Evolutionary conservation across 1,139 yeast species (phyloP).

Genomic region (Kodamaea suecica): DNA sequence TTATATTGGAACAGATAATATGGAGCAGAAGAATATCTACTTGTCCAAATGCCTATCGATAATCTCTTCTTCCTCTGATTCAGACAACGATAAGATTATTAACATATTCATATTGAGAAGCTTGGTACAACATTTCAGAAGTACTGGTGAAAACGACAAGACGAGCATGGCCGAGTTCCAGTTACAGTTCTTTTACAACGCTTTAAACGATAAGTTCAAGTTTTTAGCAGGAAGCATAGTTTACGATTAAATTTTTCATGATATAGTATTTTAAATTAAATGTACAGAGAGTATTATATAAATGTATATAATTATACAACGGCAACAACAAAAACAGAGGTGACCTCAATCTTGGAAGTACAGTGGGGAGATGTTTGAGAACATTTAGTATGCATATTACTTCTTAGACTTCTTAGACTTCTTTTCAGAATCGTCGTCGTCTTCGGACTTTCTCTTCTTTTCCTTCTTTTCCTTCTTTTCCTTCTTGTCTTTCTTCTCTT

Average conservation of each 20-base stretch:
- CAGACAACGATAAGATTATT: constrained; percentile 23
- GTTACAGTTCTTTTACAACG: constrained; percentile 16
- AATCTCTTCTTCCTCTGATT: constrained; percentile 12
- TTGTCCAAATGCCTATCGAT: constrained; percentile 17
- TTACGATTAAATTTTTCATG: background rate
- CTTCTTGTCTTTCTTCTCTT: constrained; percentile 65
- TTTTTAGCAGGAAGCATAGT: constrained; percentile 12
- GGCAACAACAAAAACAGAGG: constrained; percentile 2
- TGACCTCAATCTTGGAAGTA: too few species aligned
- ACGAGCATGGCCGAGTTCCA: constrained; percentile 25
- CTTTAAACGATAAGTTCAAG: constrained; percentile 16
- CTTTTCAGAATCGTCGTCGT: constrained; percentile 22
- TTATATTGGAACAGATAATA: constrained; percentile 15
- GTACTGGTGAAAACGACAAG: constrained; percentile 23
- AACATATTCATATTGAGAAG: constrained; percentile 22
- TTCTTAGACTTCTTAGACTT: constrained; percentile 46
- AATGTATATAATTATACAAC: constrained; percentile 11
- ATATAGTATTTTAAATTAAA: constrained; percentile 8
- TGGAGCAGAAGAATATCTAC: constrained; percentile 15
- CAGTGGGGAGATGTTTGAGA: too few species aligned
- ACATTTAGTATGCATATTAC: constrained; percentile 6
- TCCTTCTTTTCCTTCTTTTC: constrained; percentile 66
- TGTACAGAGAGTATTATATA: constrained; percentile 10
- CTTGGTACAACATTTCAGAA: constrained; percentile 16
- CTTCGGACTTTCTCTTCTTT: constrained; percentile 47